Conservation (phyloP, 108 stramenopile genomes). For the Fistulifera solaris region DNA sequence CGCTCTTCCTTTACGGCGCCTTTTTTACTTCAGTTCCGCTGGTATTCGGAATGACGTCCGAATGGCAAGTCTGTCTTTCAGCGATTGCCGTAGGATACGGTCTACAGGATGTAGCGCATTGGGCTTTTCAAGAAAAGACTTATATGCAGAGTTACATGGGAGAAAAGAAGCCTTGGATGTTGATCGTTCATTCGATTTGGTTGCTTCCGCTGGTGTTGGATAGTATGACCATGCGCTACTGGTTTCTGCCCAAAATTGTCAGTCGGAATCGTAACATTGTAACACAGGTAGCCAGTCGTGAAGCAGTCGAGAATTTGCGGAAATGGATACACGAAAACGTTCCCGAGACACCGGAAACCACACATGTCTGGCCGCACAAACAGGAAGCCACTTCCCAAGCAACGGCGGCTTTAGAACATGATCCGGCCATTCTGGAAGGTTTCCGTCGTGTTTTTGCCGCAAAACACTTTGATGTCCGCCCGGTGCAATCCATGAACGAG, state of each 20-base stretch:
- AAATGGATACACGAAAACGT: constrained; percentile 36
- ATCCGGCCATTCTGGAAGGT: constrained; percentile 34
- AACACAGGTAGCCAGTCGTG: constrained; percentile 20
- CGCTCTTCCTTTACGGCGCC: constrained; percentile 24
- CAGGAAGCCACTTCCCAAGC: constrained; percentile 28
- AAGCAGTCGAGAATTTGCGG: constrained; percentile 34
- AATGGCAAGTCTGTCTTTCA: constrained; percentile 7
- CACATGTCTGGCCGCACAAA: constrained; percentile 50
- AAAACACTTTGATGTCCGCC: constrained; percentile 35
- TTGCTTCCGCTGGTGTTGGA: constrained; percentile 42
- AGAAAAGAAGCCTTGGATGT: constrained; percentile 23
- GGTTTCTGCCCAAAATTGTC: constrained; percentile 35
- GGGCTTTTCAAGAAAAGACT: constrained; percentile 27
- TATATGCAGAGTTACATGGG: constrained; percentile 34
- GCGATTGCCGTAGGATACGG: constrained; percentile 35
- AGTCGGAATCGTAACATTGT: constrained; percentile 33
- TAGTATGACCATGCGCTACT: constrained; percentile 28
- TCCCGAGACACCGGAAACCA: constrained; percentile 27
- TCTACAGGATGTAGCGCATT: constrained; percentile 39
- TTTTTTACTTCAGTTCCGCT: constrained; percentile 10
- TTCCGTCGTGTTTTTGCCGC: constrained; percentile 38
- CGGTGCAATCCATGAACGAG: constrained; percentile 43
- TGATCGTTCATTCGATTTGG: constrained; percentile 39
- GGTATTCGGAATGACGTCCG: neutral
- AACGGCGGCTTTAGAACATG: constrained; percentile 26